Conservation (phyloP, 371 early-diverging fungal genomes). For the Rhizomucor miehei region DNA sequence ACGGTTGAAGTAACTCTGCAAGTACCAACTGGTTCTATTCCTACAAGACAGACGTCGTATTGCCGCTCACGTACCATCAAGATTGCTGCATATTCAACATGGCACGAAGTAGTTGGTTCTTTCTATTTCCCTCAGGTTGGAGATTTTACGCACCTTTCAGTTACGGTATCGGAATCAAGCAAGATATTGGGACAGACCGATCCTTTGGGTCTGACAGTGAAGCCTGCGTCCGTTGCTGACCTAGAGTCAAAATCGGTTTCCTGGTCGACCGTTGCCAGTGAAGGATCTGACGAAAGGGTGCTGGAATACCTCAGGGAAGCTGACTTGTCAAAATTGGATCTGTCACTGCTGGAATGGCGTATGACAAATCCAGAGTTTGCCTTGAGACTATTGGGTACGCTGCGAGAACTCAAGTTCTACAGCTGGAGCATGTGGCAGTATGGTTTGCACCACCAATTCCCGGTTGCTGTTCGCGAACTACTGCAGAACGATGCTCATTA, state of each 20-base stretch:
- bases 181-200: constrained; percentile 11
- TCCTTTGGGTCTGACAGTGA: constrained; percentile 1
- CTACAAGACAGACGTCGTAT: constrained; percentile 25
- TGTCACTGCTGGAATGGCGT: constrained; percentile 25
- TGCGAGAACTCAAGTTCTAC: constrained; percentile 20
- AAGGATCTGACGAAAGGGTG: constrained; percentile 20
- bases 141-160: constrained; percentile 39
- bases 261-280: constrained; percentile 21
- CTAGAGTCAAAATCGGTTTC: background rate
- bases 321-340: constrained; percentile 24
- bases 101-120: constrained; percentile 32
- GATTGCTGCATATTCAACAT: constrained; percentile 39
- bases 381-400: background rate
- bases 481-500: constrained; percentile 4
- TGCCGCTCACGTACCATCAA: constrained; percentile 31
- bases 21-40: constrained; percentile 43
- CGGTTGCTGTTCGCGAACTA: constrained; percentile 23
- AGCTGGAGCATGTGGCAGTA: constrained; percentile 23
- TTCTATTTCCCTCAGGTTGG: constrained; percentile 59
- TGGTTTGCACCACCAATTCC: constrained; percentile 30
- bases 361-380: constrained; percentile 33
- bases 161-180: constrained; percentile 21
- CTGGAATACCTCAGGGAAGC: constrained; percentile 20
- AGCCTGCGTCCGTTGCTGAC: background rate
- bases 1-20: constrained; percentile 35